Base-by-base conservation (phyloP, 164 flowering plant species). In the Hamamelis virginiana region DNA sequence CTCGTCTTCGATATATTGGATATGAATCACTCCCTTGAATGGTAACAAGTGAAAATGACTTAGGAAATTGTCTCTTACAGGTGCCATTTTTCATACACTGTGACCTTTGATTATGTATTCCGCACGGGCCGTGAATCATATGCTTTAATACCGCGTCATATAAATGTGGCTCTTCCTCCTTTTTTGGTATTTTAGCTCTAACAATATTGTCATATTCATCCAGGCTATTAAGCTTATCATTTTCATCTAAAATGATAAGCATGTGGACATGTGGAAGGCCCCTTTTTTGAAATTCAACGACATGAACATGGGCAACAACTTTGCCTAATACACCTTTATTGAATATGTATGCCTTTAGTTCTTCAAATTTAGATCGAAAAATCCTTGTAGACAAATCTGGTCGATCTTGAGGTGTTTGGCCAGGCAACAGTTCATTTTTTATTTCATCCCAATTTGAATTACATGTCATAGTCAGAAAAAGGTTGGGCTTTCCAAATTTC, bases 51-150 rank as follows among this genome's bases (percentile, higher is more conserved):
- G 21, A 6, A 55, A 71, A 66, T 1, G 0, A 1, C 27, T 57
- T 59, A 18, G 67, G 75, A 56, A 43, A 73, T 0, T 44, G 12
- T n/a, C 27, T 50, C 18, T 69, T 71, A 22, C 74, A 77, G 1
- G 14, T 14, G 0, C 43, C 50, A 22, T 60, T 56, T 26, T 14
- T 64, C 63, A 73, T 0, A 26, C 33, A 26, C 15, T 3, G 1
- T 53, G 23, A 23, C 28, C 16, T 63, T 28, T 46, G 14, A 8
- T 72, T 59, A 0, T 15, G 41, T 33, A 6, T 3, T 5, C 73
- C 76, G 65, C 59, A 68, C 1, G 69, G 74, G 0, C 71, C 76
- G 62, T 73, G 78, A 44, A 72, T 75, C 78, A 80, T 74, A 48
- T 80, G 78, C 26, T 74, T 72, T 1, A 66, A 0, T 1, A 76